Evolutionary conservation across 2,329 filamentous ascomycete genomes (phyloP), one percentile per base, ranked within the genome.

Genomic region (Monilinia laxa): DNA sequence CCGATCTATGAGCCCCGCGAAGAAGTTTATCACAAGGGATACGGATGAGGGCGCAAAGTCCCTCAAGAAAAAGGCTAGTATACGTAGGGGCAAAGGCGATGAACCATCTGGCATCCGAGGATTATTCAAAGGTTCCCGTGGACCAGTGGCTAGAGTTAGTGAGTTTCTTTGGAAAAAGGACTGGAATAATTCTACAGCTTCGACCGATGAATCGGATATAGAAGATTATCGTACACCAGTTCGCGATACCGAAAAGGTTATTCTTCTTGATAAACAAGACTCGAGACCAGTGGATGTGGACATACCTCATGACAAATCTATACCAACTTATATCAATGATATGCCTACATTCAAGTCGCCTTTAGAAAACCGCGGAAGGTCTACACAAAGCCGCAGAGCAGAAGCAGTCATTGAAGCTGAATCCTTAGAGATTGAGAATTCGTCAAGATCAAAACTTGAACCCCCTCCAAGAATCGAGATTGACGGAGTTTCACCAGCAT

Each of bases 61-160:
- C 56, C 80, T 81, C 68, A 79, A 79, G 68, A 83, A 80, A 55
- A 77, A 81, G 35, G 80, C 81, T 25, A 87, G 84, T 73, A 71
- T 83, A n/a, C 81, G 79, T 28, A 76, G 79, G 23, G 80, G 76
- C 2, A 76, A 73, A 65, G 71, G 74, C 31, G 81, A 84, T 51
- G 80, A 84, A 64, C 75, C 78, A 51, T 86, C 85, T 12, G 87
- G 85, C 47, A 81, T 92, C 11, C 86, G 88, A 53, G 87, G 89
- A 9, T 88, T 97, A 58, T 90, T 97, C 78, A 94, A 92, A 78
- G 89, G 88, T 3, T 85, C 87, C 60, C 84, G 90, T 65, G 87
- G 81, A 68, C 87, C 89, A 72, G 82, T 88, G 10, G 83, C 85
- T 0, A 85, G 84, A 72, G 82, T 89, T 45, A 84, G 85, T 20